These are phyloP conservation scores for Lactifluus echinatus DNA, from an alignment of 768 basidiomycete species.

Conservation along the genomic window DNA sequence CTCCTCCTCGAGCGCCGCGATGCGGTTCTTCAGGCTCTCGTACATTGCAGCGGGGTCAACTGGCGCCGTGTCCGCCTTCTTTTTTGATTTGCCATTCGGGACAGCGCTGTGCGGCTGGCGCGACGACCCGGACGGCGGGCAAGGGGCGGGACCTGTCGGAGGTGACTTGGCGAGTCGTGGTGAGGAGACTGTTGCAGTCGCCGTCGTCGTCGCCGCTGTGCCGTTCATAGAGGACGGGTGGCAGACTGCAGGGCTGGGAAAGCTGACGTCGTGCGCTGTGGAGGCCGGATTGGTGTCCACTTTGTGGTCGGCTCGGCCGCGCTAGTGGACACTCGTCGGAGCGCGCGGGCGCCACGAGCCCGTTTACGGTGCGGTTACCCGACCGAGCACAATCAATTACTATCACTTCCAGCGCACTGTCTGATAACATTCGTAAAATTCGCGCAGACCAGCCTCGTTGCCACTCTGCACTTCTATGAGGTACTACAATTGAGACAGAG, in stretches of 20 bases:
- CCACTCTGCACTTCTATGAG: neutral
- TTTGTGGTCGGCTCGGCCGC: constrained; percentile 1
- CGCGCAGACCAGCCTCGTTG: neutral
- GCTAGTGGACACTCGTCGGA: neutral
- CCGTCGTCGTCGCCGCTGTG: neutral
- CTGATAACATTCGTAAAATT: no score
- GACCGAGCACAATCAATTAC: no score
- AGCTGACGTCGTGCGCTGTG: neutral
- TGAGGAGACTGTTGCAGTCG: constrained; percentile 1
- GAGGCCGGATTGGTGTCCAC: neutral
- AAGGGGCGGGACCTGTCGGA: constrained; percentile 27
- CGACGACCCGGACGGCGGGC: constrained; percentile 31
- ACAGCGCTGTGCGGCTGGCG: constrained; percentile 36
- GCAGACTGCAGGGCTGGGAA: neutral
- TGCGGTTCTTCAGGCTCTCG: constrained; percentile 80
- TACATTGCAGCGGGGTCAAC: constrained; percentile 83
- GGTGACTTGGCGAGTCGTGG: constrained; percentile 23
- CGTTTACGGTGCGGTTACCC: neutral
- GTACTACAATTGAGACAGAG: neutral
- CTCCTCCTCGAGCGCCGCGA: constrained; percentile 84
- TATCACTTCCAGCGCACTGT: no score
- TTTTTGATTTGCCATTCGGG: constrained; percentile 39
- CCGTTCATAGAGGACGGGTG: constrained; percentile 4
- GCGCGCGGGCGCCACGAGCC: constrained; percentile 7
- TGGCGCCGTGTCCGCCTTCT: constrained; percentile 56